These are phyloP conservation scores for Immersiporthe knoxdaviesiana DNA, from an alignment of 2,329 filamentous ascomycete species.

Conservation along the genomic window DNA sequence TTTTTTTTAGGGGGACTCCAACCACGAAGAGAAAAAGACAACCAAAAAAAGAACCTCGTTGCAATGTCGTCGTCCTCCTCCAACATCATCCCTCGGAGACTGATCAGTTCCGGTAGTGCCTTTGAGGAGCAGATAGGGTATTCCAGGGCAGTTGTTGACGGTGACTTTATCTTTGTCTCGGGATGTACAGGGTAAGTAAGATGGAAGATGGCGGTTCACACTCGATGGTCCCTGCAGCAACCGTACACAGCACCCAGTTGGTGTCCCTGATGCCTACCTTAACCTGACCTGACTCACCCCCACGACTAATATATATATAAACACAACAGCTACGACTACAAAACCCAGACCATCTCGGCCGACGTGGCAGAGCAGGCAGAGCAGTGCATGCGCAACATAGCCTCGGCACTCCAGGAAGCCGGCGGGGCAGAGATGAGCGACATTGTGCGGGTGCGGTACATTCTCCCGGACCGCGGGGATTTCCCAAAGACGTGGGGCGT, in stretches of 20 bases:
- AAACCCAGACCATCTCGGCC: conserved; percentile 48
- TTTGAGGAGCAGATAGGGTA: conserved; percentile 60
- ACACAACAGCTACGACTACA: conserved; percentile 52
- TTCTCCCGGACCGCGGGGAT: conserved; percentile 51
- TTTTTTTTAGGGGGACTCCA: no score
- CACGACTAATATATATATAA: no score
- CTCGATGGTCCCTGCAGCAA: no score
- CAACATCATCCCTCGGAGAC: conserved; percentile 21
- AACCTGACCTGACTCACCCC: no score
- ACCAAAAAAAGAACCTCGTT: not conserved
- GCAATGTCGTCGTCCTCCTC: not conserved
- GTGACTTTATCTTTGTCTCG: conserved; percentile 57
- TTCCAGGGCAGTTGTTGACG: conserved; percentile 54
- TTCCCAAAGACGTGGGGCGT: conserved; percentile 55
- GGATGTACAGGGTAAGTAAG: conserved; percentile 54
- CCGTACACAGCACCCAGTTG: no score
- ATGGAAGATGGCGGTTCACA: no score
- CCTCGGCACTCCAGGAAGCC: conserved; percentile 48
- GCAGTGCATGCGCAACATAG: conserved; percentile 53
- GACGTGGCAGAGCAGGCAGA: conserved; percentile 53
- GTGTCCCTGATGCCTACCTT: no score
- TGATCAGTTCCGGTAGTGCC: conserved; percentile 53
- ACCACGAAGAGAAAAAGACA: not conserved
- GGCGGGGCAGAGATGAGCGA: conserved; percentile 48
- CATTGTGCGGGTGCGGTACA: conserved; percentile 56